Base-by-base conservation (phyloP, 2,329 filamentous ascomycete species). In the Thelonectria discophora region DNA sequence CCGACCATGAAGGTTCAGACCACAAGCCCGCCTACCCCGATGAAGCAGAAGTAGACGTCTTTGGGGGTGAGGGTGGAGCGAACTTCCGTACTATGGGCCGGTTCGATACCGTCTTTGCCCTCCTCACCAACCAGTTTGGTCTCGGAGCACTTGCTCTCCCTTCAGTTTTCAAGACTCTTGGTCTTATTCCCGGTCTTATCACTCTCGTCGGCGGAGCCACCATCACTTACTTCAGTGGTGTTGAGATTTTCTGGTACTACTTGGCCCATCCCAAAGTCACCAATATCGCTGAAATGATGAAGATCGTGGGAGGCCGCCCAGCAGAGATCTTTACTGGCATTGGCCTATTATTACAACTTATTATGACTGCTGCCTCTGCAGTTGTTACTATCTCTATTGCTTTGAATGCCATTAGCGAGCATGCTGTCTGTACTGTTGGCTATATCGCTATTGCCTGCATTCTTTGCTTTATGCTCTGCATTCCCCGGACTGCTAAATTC, bases 341-440 rank as follows among this genome's bases (percentile, higher is more conserved):
- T 30, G 45, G 54, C 39, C 53, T 64, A n/a, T 17, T 62, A 2
- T 12, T 64, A 5, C 62, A 64, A 27, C 40, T 62, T n/a, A 59
- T 62, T 9, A 59, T 65, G 59, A 59, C 59, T 15, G 51, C 48
- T 37, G 27, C 85, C 37, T 81, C 89, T 65, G 86, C 89, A 72
- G 87, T 86, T 69, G 78, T 90, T 51, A 84, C 86, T 3, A 85
- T 87, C 47, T 84, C 87, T 37, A 84, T 88, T 69, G 89, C 88
- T 68, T 80, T 89, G 61, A 90, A 89, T 75, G 88, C 86, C 47
- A 87, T 90, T 74, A 84, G 83, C n/a, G 78, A 81, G 55, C 81
- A 87, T 70, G 78, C 79, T 15, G 70, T 86, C 10, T 90, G 88
- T 76, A 90, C 88, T 1, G 83, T 90, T 50, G 82, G 79, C 37